These are phyloP conservation scores for Cyberlindnera mycetangii DNA, from an alignment of 805 yeast species.

Conservation along the genomic window DNA sequence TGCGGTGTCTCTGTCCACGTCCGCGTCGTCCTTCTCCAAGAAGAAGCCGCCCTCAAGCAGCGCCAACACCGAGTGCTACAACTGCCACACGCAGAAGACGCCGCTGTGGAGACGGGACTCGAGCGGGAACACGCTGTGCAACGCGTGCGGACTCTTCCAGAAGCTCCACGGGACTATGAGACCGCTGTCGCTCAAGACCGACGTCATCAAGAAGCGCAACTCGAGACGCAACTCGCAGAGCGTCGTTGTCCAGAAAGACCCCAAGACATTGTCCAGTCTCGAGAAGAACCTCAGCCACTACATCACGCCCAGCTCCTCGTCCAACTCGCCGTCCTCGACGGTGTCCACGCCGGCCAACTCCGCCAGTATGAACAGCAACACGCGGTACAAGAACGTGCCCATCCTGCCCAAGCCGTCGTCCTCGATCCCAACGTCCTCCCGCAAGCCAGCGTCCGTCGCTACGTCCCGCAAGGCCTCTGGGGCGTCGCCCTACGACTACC, in stretches of 20 bases:
- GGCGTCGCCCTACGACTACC: conserved; percentile 20
- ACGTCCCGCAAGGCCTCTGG: conserved; percentile 10
- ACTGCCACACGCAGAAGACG: conserved; percentile 85
- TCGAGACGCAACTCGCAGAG: conserved; percentile 28
- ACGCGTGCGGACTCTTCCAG: conserved; percentile 90
- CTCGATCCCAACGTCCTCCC: conserved; percentile 10
- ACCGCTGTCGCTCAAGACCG: conserved; percentile 86
- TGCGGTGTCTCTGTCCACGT: conserved; percentile 19
- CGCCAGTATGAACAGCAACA: conserved; percentile 4
- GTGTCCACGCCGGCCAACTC: conserved; percentile 12
- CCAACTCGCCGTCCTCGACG: conserved; percentile 21
- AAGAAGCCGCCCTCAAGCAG: conserved; percentile 23
- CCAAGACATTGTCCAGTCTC: conserved; percentile 17
- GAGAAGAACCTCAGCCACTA: conserved; percentile 25
- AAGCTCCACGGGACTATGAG: conserved; percentile 91
- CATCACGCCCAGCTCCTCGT: conserved; percentile 24
- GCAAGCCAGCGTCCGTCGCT: conserved; percentile 4
- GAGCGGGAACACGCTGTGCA: conserved; percentile 86
- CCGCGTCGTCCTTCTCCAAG: conserved; percentile 21
- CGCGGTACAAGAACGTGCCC: conserved; percentile 27
- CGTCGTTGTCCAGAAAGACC: conserved; percentile 10
- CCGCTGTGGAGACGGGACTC: conserved; percentile 94
- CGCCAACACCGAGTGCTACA: conserved; percentile 55
- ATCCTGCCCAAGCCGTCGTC: conserved; percentile 29
- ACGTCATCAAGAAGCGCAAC: conserved; percentile 79